Base-by-base conservation (phyloP, 2,329 filamentous ascomycete species). In the Phialophora chinensis region DNA sequence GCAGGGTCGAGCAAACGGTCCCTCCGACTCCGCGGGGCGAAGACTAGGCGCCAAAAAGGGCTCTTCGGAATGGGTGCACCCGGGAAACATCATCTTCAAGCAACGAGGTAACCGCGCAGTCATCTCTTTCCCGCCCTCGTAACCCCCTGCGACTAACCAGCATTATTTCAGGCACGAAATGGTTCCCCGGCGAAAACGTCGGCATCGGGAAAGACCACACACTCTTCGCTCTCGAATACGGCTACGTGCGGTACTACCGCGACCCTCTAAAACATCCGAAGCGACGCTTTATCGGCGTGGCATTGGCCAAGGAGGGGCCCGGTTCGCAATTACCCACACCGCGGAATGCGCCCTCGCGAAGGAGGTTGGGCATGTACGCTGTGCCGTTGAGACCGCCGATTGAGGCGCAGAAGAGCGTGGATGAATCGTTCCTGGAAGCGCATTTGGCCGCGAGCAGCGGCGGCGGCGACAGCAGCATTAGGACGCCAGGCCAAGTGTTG, bases 11-110 rank as follows among this genome's bases (percentile, higher is more conserved):
- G 88, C 88, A 79, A 96, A 91, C 75, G 86, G 87, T 71, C 86
- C 87, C 31, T 89, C 89, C 75, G 86, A 90, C 74, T 88, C 88
- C 3, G 84, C 89, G 1, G 90, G 90, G 73, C 97, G 97, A 82
- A 92, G 97, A 78, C 82, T 99, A 72, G 95, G 95, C 72, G 93
- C 94, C 4, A 99, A 99, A 85, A 92, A 94, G 80, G 90, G 90
- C 20, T 92, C 91, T 79, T 94, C 94, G 77, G 91, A 97, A 82
- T 96, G 90, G 79, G 95, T 99, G 42, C 90, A 97, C 66, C 91
- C 93, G 4, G 95, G 95, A 62, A 98, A 97, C 83, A 99, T 99
- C 80, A 91, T 99, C 81, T 99, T 95, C 87, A 93, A 92, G 77
- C 95, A 99, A 80, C 90, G 94, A 75, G 72, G 72, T 71, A 69